Base-by-base conservation (phyloP, 257 asterid species). In the Linderniella brevidens region DNA sequence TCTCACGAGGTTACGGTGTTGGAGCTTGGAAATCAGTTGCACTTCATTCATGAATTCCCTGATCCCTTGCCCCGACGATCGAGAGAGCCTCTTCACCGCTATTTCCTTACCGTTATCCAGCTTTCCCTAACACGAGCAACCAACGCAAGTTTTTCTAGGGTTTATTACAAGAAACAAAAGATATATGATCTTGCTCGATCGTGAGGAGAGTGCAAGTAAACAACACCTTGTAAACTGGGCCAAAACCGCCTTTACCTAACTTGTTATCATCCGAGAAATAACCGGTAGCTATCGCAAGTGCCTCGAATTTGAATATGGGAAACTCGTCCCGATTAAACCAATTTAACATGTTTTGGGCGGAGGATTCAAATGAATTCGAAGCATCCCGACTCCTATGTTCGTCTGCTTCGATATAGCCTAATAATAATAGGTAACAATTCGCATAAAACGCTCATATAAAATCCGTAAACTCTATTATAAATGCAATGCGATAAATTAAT, bases 171-270 rank as follows among this genome's bases (percentile, higher is more conserved):
- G 15, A 18, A 8, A 18, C 35, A 18, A 8, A 9, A 17, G 11
- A 11, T 8, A n/a, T n/a, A n/a, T n/a, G 19, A 3, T 1, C 20
- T n/a, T n/a, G n/a, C 14, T 13, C 13, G 16, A 35, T 20, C 25
- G 4, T 13, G 20, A 13, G 25, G 10, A 15, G 20, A 3, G 12
- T 8, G 6, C 11, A 20, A 46, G 20, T 46, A 11, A 18, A 29
- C 37, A 29, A 12, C 50, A 72, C 79, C 79, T 62, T 72, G 57
- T 72, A 72, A 54, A 72, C 79, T 25, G 43, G 43, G 13, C 79
- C 79, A 49, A 72, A 72, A 19, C 79, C 75, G 15, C 79, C 79
- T 53, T 68, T 66, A 14, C 79, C 79, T 2, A 72, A 61, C 58
- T 61, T 64, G 29, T 72, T 68, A 12, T 25, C 48, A 17, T 58